Evolutionary conservation across 1,139 yeast genomes (phyloP), one percentile per base, ranked within the genome.

Genomic region (Ogataea hybrid): DNA sequence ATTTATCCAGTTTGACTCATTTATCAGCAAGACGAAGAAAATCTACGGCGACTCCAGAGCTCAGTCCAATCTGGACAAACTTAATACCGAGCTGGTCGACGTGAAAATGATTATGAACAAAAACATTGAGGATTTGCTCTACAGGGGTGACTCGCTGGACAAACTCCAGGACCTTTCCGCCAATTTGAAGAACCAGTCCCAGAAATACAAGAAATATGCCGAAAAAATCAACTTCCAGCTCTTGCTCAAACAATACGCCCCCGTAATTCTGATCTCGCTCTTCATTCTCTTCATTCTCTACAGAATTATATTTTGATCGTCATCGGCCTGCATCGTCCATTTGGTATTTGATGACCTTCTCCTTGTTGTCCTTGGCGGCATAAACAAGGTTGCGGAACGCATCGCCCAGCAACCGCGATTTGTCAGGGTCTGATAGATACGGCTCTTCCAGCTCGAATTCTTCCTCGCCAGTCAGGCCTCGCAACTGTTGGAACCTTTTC

Each of bases 61-160:
- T 1, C 94, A 89, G 51, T 79, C 83, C 35, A 92, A 89, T 58
- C 70, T 92, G 58, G 97, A 92, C 64, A 81, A 79, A 59, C 70
- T 92, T 53, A 89, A 90, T 64, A 77, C 79, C 39, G 98, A 94
- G 57, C 71, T 92, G 53, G 89, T 86, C 39, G 98, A 94, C 56
- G 98, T 94, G 37, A 89, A 92, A 54, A 81, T 86, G 54, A 95
- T 92, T 46, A 87, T 92, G 96, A 88, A 96, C 45, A 90, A 90
- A 57, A 92, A 92, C 63, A 92, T 92, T 45, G 97, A 92, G 62
- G 98, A 92, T 63, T 70, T 92, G 56, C 72, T 92, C 35, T 90
- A 92, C 65, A 76, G 99, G 58, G 99, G 99, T 10, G 97, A 92
- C 59, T 84, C 92, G 11, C 75, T 92, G 54, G 97, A 92, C 64